Conservation (phyloP, 2,329 filamentous ascomycete genomes). For the Trichoderma citrinoviride region DNA sequence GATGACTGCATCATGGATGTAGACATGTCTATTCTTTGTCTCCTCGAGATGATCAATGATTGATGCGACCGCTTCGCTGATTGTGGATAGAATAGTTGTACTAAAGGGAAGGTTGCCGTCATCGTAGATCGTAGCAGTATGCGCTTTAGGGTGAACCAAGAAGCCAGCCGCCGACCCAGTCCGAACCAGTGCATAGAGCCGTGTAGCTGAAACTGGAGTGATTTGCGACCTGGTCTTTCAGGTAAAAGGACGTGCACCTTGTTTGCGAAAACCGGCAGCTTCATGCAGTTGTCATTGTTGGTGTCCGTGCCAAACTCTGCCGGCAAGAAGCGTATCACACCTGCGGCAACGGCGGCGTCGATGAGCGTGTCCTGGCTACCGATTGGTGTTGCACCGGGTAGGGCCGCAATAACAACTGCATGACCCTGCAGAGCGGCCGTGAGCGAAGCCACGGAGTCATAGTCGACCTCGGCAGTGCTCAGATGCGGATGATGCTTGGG, state of each 20-base stretch:
- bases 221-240: neutral
- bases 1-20: neutral
- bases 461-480: neutral
- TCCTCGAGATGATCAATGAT: neutral
- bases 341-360: conserved; percentile 1
- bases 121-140: conserved; percentile 2
- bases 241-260: conserved; percentile 5
- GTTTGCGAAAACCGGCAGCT: conserved; percentile 2
- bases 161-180: conserved; percentile 2
- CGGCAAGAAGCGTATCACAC: neutral
- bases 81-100: neutral
- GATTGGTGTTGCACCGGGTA: neutral
- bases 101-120: neutral
- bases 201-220: conserved; percentile 3
- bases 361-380: conserved; percentile 1
- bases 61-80: neutral
- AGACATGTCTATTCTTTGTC: conserved; percentile 7
- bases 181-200: neutral
- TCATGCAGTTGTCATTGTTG: conserved; percentile 1
- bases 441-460: neutral
- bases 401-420: neutral
- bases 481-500: neutral
- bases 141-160: neutral
- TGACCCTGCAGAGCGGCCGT: neutral
- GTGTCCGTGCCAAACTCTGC: conserved; percentile 2